Conservation (phyloP, 805 yeast species). For the Torulaspora indica region DNA sequence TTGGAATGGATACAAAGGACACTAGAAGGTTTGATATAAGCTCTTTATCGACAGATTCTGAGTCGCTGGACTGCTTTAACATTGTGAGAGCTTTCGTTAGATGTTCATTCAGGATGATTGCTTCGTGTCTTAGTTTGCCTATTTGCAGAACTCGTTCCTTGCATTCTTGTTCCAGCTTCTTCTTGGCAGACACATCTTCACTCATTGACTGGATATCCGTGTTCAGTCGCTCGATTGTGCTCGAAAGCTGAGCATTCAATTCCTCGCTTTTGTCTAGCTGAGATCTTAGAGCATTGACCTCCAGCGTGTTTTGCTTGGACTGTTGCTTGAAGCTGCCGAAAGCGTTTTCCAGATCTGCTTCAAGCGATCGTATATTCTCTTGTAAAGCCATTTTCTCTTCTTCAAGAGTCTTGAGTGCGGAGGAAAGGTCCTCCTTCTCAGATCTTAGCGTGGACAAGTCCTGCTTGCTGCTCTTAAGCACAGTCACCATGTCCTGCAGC, state of each 20-base stretch:
- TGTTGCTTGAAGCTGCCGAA: constrained; percentile 16
- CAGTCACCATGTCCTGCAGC: constrained; percentile 40
- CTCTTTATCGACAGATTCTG: constrained; percentile 81
- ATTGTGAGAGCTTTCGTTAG: constrained; percentile 85
- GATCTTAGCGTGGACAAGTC: constrained; percentile 35
- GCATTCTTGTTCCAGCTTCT: constrained; percentile 48
- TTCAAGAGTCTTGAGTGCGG: constrained; percentile 17
- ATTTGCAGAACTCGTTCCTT: constrained; percentile 71
- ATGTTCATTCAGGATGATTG: constrained; percentile 89
- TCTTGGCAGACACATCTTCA: constrained; percentile 22
- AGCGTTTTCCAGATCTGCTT: constrained; percentile 34
- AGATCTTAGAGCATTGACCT: constrained; percentile 29
- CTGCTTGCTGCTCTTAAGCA: constrained; percentile 36
- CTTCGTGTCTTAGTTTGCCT: constrained; percentile 92
- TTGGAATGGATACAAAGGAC: constrained; percentile 78
- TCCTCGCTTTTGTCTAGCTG: constrained; percentile 28
- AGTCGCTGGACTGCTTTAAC: constrained; percentile 70
- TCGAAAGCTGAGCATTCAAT: constrained; percentile 9
- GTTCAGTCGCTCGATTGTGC: constrained; percentile 25
- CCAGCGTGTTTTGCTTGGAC: constrained; percentile 23
- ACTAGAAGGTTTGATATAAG: constrained; percentile 79
- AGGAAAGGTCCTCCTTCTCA: constrained; percentile 37
- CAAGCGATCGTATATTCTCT: constrained; percentile 36
- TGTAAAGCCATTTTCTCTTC: constrained; percentile 18
- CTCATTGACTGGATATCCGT: constrained; percentile 23